phyloP scores from a whole-genome alignment of 1,284 basidiomycete species.

The Trichosporon sp. region DNA sequence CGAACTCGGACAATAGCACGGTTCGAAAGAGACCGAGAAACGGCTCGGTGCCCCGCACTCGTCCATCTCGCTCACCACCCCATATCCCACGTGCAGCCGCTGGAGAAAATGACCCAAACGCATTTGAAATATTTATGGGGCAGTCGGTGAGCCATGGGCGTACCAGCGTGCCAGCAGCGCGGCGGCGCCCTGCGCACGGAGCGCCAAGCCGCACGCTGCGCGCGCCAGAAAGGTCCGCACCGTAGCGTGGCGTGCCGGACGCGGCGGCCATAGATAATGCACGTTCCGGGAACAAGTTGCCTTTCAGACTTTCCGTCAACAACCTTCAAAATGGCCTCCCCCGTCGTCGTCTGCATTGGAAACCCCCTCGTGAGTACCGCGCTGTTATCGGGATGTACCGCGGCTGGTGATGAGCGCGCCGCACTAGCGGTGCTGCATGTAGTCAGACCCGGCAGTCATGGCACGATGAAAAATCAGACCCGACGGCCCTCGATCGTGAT shows the following conservation, averaged over 20 bases:
- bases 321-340: slow-evolving; percentile 21
- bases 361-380: slow-evolving; percentile 63
- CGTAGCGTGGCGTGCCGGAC: not conserved
- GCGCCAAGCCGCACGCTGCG: not conserved
- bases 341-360: slow-evolving; percentile 69
- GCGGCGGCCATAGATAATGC: not conserved
- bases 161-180: too few relatives aligned
- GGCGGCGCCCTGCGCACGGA: too few relatives aligned
- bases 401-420: not conserved
- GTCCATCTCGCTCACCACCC: not conserved
- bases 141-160: too few relatives aligned
- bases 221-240: slow-evolving; percentile 1
- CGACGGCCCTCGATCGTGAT: not conserved
- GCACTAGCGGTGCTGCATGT: not conserved
- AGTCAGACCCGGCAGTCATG: not conserved
- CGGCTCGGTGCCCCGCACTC: not conserved
- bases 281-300: not conserved
- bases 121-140: not conserved
- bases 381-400: too few relatives aligned
- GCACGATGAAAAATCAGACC: not conserved
- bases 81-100: not conserved
- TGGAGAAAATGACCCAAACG: not conserved
- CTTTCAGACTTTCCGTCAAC: not conserved
- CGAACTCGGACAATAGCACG: not conserved
- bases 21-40: not conserved